Base-by-base conservation (phyloP, 2,329 filamentous ascomycete species). In the Grosmannia clavigera region DNA sequence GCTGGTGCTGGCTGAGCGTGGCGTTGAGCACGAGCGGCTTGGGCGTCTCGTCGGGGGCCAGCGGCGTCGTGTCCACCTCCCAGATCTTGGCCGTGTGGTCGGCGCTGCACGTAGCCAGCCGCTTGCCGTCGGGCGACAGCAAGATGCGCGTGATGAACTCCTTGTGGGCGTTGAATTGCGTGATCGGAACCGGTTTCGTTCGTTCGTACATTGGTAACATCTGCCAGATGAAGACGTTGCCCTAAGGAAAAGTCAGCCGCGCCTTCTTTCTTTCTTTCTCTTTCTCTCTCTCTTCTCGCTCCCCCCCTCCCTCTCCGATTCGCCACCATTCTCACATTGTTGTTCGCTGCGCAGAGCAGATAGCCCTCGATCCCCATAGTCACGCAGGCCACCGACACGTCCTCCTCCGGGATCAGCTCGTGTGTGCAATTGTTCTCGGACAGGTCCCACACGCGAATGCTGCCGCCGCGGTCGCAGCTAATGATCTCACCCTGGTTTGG, bases 401-500 rank as follows among this genome's bases (percentile, higher is more conserved):
- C 92, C 67, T 96, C 92, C 72, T 97, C 94, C 0, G 94, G 94
- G 55, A 96, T 95, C 64, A 99, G 80, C 74, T 97, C 90, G 72
- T 97, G 92, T 0, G 89, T 92, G 77, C 94, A 99, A 68, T 91
- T 95, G 71, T 96, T 97, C 80, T 97, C 92, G 10, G 91, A 91
- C 60, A 99, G 74, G 69, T 99, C 94, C 94, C 94, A 99, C 64
- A 99, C 88, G 50, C 92, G 81, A 62, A 99, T 90, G 71, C 91
- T 95, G 55, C 94, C 94, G 55, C 88, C 86, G 40, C 92, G 85
- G 71, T 99, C 94, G 71, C 92, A 96, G 71, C 90, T 95, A 69
- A 99, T 96, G 63, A 99, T 87, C 76, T 99, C 94, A 62, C 92
- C 94, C 76, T 99, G 94, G 70, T 99, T 99, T 0, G 94, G 94